Evolutionary conservation across 163 green algal species (phyloP).

Genomic region (Scenedesmus sp.): DNA sequence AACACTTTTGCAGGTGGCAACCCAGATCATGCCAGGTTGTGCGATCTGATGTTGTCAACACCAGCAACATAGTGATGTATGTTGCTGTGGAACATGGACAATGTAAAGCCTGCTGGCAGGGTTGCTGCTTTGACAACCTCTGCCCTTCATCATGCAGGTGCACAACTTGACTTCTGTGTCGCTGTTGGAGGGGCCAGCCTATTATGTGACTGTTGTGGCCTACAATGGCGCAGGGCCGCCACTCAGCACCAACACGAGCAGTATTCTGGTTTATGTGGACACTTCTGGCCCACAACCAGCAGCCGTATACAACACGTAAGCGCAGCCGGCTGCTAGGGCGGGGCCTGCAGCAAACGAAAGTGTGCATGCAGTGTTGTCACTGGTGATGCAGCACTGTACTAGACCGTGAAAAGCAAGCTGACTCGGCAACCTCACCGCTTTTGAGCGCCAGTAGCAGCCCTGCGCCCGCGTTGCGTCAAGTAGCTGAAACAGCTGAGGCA

Average conservation of each 20-base stretch:
- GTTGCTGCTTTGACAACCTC: too few relatives aligned
- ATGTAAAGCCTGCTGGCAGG: too few relatives aligned
- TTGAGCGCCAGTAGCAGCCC: neutral
- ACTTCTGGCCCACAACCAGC: conserved; percentile 3
- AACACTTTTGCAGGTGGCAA: too few relatives aligned
- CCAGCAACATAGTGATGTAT: too few relatives aligned
- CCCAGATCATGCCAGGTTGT: too few relatives aligned
- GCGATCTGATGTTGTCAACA: too few relatives aligned
- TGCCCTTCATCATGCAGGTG: conserved; percentile 12
- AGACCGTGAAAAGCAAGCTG: too few relatives aligned
- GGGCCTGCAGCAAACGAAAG: neutral
- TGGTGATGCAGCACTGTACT: neutral
- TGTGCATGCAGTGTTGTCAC: neutral
- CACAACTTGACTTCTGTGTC: conserved; percentile 6
- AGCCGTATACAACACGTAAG: conserved; percentile 55
- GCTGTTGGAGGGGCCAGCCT: conserved; percentile 32
- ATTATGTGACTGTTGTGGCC: conserved; percentile 54
- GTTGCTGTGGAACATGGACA: too few relatives aligned
- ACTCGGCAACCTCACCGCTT: neutral
- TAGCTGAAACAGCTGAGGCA: neutral
- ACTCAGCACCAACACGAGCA: conserved; percentile 38
- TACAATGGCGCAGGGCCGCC: conserved; percentile 43
- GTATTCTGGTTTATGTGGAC: conserved; percentile 34
- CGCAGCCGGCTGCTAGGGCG: neutral
- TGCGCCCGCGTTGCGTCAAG: neutral